phyloP scores from a whole-genome alignment of 495 filamentous ascomycete genomes.

The Xylaria scruposa region DNA sequence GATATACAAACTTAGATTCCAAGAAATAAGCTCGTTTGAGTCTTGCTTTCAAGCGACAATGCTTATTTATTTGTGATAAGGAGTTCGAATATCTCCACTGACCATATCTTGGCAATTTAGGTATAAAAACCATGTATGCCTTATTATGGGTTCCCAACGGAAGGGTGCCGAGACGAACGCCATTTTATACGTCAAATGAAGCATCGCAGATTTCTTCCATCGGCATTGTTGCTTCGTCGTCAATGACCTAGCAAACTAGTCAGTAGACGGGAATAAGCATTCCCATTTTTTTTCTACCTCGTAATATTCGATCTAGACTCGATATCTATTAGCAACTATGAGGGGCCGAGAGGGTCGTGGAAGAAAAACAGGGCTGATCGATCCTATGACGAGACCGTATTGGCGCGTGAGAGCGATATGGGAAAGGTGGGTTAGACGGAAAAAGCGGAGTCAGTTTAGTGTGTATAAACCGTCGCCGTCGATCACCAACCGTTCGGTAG shows the following conservation, averaged over 20 bases:
- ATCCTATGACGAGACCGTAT: constrained; percentile 20
- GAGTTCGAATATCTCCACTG: neutral
- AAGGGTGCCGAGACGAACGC: neutral
- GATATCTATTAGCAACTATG: constrained; percentile 15
- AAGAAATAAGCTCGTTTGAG: neutral
- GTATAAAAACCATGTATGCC: neutral
- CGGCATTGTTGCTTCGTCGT: neutral
- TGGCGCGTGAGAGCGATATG: constrained; percentile 5
- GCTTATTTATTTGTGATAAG: neutral
- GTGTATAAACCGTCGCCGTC: neutral
- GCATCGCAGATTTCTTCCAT: constrained; percentile 3
- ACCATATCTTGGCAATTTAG: neutral
- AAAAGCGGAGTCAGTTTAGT: constrained; percentile 13
- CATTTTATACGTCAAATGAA: constrained; percentile 1
- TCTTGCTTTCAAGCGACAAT: neutral
- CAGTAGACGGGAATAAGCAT: constrained; percentile 20
- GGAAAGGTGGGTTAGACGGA: constrained; percentile 2
- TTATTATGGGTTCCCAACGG: constrained; percentile 2
- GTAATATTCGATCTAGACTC: neutral
- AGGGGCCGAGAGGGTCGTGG: neutral
- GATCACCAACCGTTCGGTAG: constrained; percentile 11
- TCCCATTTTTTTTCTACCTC: neutral
- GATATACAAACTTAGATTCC: constrained; percentile 7
- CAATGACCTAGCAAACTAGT: neutral
- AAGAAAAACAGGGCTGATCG: neutral